phyloP scores from a whole-genome alignment of 2,329 filamentous ascomycete species.

The Fusarium tupiense region DNA sequence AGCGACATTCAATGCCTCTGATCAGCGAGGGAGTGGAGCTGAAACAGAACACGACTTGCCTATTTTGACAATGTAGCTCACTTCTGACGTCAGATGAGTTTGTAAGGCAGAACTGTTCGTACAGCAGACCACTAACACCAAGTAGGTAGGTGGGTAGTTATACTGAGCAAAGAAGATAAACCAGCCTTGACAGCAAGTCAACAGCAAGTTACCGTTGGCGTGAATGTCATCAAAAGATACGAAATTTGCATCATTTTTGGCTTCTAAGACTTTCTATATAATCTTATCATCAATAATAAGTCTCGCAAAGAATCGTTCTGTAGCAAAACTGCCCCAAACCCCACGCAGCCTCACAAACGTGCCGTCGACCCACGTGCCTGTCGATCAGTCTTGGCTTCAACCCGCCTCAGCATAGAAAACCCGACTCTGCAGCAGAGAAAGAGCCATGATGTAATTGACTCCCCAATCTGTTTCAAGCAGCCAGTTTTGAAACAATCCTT shows the following conservation, averaged over 20 bases:
- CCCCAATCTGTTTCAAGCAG: not conserved
- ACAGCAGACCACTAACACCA: not conserved
- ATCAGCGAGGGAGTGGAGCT: constrained; percentile 11
- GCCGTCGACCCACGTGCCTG: constrained; percentile 14
- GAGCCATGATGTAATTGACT: constrained; percentile 10
- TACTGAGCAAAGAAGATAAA: not conserved
- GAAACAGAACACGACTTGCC: constrained; percentile 12
- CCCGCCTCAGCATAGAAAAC: not conserved
- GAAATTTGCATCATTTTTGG: not conserved
- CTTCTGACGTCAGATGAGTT: constrained; percentile 4
- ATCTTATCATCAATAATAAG: not conserved
- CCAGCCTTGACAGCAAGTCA: not conserved
- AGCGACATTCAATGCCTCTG: not conserved
- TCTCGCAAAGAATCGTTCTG: not conserved
- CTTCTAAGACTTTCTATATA: not conserved
- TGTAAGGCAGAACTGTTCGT: not conserved
- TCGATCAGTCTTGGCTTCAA: constrained; percentile 19
- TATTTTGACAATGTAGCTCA: not conserved
- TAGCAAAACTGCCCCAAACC: not conserved
- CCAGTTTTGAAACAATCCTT: not conserved
- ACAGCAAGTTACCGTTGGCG: not conserved
- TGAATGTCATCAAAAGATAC: not conserved
- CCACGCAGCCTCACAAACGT: not conserved
- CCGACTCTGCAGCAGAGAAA: not conserved
- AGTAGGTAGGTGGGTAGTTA: not conserved